These are phyloP conservation scores for Xylona heveae DNA, from an alignment of 495 filamentous ascomycete genomes.

Conservation along the genomic window DNA sequence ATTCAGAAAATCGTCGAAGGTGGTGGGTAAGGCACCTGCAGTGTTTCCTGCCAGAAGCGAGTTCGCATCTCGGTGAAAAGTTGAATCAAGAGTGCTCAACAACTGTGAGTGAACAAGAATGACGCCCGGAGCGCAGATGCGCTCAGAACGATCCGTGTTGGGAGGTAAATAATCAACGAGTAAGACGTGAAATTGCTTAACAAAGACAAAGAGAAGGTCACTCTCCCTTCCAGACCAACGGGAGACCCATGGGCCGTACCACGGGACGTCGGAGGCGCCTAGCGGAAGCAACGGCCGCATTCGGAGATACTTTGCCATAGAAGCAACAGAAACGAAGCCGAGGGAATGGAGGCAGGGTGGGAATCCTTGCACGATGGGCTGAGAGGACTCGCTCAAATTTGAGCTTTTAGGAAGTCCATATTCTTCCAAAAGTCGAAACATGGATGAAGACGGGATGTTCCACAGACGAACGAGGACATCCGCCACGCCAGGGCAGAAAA, in stretches of 20 bases:
- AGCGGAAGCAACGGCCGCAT: constrained; percentile 45
- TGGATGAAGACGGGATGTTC: constrained; percentile 39
- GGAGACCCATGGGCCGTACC: constrained; percentile 69
- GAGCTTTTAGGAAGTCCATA: constrained; percentile 27
- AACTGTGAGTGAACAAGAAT: constrained; percentile 74
- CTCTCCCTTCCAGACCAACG: constrained; percentile 83
- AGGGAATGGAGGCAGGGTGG: constrained; percentile 49
- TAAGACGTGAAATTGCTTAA: constrained; percentile 74
- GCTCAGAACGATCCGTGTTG: constrained; percentile 39
- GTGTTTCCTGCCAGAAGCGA: constrained; percentile 9
- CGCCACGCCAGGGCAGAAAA: constrained; percentile 77
- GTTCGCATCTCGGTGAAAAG: constrained; percentile 50
- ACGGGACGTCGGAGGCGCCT: constrained; percentile 48
- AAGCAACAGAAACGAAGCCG: constrained; percentile 44
- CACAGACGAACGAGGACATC: constrained; percentile 74
- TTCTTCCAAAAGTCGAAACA: constrained; percentile 50
- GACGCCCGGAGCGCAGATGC: constrained; percentile 51
- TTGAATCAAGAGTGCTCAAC: constrained; percentile 60
- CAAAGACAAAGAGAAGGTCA: constrained; percentile 85
- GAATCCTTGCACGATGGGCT: constrained; percentile 46
- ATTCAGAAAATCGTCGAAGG: constrained; percentile 54
- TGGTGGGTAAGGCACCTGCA: constrained; percentile 35
- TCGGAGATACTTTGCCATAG: constrained; percentile 42
- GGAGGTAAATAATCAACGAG: constrained; percentile 58
- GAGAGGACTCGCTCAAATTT: constrained; percentile 17